Percentiles rank a stretch among this genome's conserved stretches.
Evolutionary conservation across 305 asterid species (phyloP).

Genomic region (Ruellia speciosa): DNA sequence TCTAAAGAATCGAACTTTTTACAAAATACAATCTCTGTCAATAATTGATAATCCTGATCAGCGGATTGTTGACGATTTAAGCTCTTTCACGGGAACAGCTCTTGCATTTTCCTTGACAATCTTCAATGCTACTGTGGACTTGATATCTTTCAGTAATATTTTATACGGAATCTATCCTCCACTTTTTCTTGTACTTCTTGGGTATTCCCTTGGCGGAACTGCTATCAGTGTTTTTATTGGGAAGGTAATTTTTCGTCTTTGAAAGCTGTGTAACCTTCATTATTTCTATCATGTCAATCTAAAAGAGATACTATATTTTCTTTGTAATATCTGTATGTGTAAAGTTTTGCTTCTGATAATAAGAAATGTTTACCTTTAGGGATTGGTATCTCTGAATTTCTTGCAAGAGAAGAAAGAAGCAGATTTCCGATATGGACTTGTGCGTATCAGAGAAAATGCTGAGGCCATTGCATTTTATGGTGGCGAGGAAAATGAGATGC

Average conservation of each 20-base stretch:
- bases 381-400: conserved; percentile 67
- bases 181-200: conserved; percentile 66
- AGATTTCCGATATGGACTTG: conserved; percentile 84
- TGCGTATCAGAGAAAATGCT: conserved; percentile 86
- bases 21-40: conserved; percentile 78
- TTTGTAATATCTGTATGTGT: not conserved
- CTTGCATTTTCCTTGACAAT: conserved; percentile 72
- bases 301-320: not conserved
- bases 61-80: conserved; percentile 85
- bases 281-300: not conserved
- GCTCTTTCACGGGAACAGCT: conserved; percentile 86
- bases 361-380: conserved; percentile 33
- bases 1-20: conserved; percentile 65
- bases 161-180: conserved; percentile 81
- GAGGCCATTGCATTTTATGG: conserved; percentile 94
- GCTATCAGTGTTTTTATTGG: conserved; percentile 79
- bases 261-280: conserved; percentile 1
- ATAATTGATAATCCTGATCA: conserved; percentile 89
- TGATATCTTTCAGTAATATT: conserved; percentile 80
- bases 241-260: conserved; percentile 44
- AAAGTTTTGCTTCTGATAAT: conserved; percentile 11
- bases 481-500: conserved; percentile 82
- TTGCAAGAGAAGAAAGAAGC: conserved; percentile 96
- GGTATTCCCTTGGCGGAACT: conserved; percentile 82
- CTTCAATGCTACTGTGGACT: conserved; percentile 78